A percentile compares a stretch with the other conserved stretches of the same genome.
phyloP scores from a whole-genome alignment of 768 basidiomycete genomes.

The Pilatotrama ljubarskyi region DNA sequence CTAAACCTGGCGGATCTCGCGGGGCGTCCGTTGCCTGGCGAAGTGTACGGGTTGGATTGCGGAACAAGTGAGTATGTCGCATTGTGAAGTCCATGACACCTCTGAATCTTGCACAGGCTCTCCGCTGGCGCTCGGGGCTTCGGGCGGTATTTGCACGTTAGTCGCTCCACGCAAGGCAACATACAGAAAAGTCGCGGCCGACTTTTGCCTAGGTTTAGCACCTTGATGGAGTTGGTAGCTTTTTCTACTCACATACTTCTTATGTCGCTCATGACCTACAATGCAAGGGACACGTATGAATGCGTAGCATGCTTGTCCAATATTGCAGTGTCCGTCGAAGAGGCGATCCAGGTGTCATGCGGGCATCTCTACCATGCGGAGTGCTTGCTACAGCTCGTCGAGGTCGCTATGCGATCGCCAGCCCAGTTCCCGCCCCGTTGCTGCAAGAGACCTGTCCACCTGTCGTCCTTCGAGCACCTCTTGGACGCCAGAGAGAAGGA shows the following conservation, averaged over 20 bases:
- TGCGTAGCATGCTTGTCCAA: constrained; percentile 24
- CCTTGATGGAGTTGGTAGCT: not conserved
- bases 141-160: not conserved
- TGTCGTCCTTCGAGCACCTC: constrained; percentile 17
- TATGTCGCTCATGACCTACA: not conserved
- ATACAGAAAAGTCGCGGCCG: not conserved
- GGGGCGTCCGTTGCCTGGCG: not conserved
- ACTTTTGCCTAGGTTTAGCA: not conserved
- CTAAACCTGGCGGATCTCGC: too few species aligned
- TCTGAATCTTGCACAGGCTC: not conserved
- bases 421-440: constrained; percentile 34
- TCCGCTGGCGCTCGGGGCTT: not conserved
- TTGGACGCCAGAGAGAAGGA: constrained; percentile 10
- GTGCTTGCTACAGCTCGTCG: constrained; percentile 29
- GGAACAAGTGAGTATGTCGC: not conserved
- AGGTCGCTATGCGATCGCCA: constrained; percentile 24
- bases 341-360: constrained; percentile 22
- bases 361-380: constrained; percentile 28
- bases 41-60: not conserved
- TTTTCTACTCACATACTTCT: not conserved
- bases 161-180: not conserved
- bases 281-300: constrained; percentile 2
- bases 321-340: not conserved
- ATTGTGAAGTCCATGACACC: not conserved
- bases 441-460: constrained; percentile 27